Evolutionary conservation across 2,329 filamentous ascomycete species (phyloP).

Genomic region (Rutstroemia sp.): DNA sequence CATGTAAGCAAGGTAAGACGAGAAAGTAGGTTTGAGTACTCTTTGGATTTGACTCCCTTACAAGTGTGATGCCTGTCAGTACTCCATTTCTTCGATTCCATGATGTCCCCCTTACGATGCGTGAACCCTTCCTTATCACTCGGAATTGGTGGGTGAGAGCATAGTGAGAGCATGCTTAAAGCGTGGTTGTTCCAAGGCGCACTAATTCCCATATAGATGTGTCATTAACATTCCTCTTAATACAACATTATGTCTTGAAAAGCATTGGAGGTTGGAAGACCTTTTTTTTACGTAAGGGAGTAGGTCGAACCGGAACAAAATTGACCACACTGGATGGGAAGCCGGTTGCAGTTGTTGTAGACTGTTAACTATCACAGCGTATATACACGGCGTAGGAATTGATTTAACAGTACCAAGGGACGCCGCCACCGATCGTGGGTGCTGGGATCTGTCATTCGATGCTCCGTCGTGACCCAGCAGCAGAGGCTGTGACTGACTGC

Average conservation of each 20-base stretch:
- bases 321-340: conserved; percentile 23
- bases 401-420: conserved; percentile 14
- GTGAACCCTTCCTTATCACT: conserved; percentile 8
- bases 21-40: conserved; percentile 9
- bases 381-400: conserved; percentile 14
- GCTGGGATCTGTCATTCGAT: neutral
- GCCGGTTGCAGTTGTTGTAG: conserved; percentile 12
- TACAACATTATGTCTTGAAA: conserved; percentile 7
- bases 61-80: neutral
- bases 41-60: neutral
- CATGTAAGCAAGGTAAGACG: conserved; percentile 12
- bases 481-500: neutral
- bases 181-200: conserved; percentile 12
- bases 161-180: conserved; percentile 7
- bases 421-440: neutral
- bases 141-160: neutral
- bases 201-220: conserved; percentile 19
- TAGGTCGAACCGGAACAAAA: conserved; percentile 7
- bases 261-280: conserved; percentile 18
- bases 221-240: too few relatives aligned
- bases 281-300: neutral
- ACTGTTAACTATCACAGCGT: conserved; percentile 15
- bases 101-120: conserved; percentile 1
- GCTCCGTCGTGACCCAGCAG: neutral
- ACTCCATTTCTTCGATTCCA: neutral